phyloP scores from a whole-genome alignment of 169 alveolate genomes.

The Amoebophrya sp. region DNA sequence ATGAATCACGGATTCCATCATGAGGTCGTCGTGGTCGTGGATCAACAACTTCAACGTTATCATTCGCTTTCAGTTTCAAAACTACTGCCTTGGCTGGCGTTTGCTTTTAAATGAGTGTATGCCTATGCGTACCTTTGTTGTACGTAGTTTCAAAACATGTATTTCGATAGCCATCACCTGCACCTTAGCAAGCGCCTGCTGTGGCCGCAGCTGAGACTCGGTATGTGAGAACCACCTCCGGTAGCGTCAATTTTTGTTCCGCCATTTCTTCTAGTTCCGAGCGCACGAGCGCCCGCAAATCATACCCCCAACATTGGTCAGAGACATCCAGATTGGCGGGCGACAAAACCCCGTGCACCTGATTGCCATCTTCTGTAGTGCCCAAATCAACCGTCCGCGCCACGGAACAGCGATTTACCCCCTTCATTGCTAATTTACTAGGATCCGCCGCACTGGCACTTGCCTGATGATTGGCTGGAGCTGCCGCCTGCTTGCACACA shows the following conservation, averaged over 20 bases:
- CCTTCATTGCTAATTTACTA: not conserved
- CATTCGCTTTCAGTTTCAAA: too few species aligned
- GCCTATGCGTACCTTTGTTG: too few species aligned
- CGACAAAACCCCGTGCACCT: not conserved
- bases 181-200: not conserved
- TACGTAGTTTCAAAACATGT: too few species aligned
- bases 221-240: not conserved
- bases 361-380: not conserved
- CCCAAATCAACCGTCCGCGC: not conserved
- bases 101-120: too few species aligned
- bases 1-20: too few species aligned
- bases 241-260: not conserved
- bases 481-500: not conserved
- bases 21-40: too few species aligned
- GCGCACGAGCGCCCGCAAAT: not conserved
- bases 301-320: not conserved
- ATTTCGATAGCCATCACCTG: too few species aligned
- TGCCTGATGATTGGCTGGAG: not conserved
- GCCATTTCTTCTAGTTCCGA: not conserved
- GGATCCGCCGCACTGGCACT: not conserved
- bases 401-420: not conserved
- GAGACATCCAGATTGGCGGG: not conserved
- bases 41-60: too few species aligned
- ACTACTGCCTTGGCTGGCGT: too few species aligned
- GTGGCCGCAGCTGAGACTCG: not conserved